phyloP scores from a whole-genome alignment of 1,139 yeast genomes.

The Martiniozyma asiatica region DNA sequence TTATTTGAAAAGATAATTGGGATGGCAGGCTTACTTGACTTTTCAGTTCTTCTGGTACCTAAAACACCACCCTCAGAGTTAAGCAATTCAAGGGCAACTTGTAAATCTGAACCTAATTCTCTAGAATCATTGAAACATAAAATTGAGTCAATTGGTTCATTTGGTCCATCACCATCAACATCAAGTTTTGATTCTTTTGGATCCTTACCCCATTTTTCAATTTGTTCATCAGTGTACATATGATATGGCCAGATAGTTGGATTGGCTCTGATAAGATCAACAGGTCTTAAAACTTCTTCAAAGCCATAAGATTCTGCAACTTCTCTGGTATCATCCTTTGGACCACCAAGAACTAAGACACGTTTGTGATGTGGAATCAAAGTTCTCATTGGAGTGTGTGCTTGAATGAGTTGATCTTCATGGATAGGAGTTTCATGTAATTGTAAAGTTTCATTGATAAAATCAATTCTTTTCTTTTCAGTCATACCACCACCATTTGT shows the following conservation, averaged over 20 bases:
- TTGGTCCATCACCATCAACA: slow-evolving; percentile 20
- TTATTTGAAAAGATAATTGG: slow-evolving; percentile 82
- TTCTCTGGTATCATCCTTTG: slow-evolving; percentile 50
- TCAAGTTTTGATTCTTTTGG: slow-evolving; percentile 15
- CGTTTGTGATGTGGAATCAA: slow-evolving; percentile 42
- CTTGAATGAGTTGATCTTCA: slow-evolving; percentile 61
- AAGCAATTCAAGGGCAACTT: slow-evolving; percentile 62
- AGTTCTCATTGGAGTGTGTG: slow-evolving; percentile 81
- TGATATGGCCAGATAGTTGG: slow-evolving; percentile 70
- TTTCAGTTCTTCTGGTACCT: slow-evolving; percentile 43
- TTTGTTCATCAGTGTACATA: slow-evolving; percentile 31
- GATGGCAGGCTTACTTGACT: slow-evolving; percentile 38
- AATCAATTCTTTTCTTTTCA: slow-evolving; percentile 50
- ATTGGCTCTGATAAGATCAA: slow-evolving; percentile 50
- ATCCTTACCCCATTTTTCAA: slow-evolving; percentile 32
- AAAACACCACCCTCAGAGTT: slow-evolving; percentile 51
- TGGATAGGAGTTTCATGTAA: slow-evolving; percentile 35
- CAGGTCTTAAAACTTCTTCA: slow-evolving; percentile 61
- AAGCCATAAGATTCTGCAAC: slow-evolving; percentile 80
- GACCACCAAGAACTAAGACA: slow-evolving; percentile 79
- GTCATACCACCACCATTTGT: slow-evolving; percentile 91
- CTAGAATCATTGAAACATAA: slow-evolving; percentile 86
- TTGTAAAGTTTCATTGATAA: slow-evolving; percentile 32
- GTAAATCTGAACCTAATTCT: slow-evolving; percentile 80
- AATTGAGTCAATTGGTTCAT: slow-evolving; percentile 57